Percentiles rank a stretch among this genome's conserved stretches.
phyloP scores from a whole-genome alignment of 306 rosid genomes.

The Canavalia gladiata region DNA sequence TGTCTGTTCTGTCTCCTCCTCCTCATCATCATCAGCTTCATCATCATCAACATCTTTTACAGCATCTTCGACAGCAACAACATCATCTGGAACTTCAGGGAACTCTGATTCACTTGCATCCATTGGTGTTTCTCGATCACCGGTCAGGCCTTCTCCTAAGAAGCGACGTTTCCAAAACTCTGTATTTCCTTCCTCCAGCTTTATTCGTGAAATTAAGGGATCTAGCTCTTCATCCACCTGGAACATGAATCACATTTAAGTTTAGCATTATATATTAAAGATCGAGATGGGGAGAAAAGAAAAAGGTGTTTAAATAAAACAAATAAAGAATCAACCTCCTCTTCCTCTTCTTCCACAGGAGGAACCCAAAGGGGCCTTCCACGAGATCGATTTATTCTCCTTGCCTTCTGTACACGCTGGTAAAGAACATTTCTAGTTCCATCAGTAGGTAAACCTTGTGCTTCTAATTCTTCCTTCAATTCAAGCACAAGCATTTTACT shows the following conservation, averaged over 20 bases:
- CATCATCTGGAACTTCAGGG: conserved; percentile 66
- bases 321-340: conserved; percentile 68
- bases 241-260: conserved; percentile 46
- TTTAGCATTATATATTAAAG: conserved; percentile 31
- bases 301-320: conserved; percentile 10
- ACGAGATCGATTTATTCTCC: conserved; percentile 96
- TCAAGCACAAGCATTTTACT: conserved; percentile 94
- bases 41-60: conserved; percentile 81
- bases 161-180: conserved; percentile 95
- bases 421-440: conserved; percentile 98
- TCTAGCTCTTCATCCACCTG: conserved; percentile 97
- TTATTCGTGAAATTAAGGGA: conserved; percentile 80
- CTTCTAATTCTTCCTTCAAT: conserved; percentile 94
- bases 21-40: conserved; percentile 69
- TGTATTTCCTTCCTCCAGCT: conserved; percentile 89
- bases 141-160: conserved; percentile 80
- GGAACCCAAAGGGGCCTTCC: conserved; percentile 99
- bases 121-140: conserved; percentile 55
- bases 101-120: conserved; percentile 54
- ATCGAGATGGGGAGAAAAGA: conserved; percentile 37
- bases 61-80: conserved; percentile 66
- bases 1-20: conserved; percentile 67
- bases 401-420: conserved; percentile 99
- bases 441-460: conserved; percentile 90
- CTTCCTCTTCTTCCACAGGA: conserved; percentile 92